Evolutionary conservation across 441 rosid species (phyloP).

Genomic region (Corymbia calophylla): DNA sequence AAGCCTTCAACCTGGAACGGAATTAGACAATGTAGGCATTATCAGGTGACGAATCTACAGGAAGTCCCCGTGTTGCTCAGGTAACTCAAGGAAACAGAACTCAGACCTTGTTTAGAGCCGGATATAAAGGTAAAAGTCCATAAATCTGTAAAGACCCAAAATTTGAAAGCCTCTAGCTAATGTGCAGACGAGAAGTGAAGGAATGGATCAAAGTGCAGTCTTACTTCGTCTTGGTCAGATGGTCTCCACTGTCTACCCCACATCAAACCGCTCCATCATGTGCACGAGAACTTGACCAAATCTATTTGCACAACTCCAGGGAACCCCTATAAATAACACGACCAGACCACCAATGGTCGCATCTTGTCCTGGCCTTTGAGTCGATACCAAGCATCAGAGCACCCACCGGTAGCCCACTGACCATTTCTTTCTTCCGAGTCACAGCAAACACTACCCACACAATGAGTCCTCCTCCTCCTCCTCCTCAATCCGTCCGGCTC

Average conservation of each 20-base stretch:
- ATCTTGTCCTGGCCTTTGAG: background rate
- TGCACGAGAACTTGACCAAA: background rate
- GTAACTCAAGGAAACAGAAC: background rate
- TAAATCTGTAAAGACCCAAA: background rate
- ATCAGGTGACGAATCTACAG: background rate
- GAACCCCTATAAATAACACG: background rate
- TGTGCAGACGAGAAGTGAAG: background rate
- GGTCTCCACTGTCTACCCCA: background rate
- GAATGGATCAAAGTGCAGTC: background rate
- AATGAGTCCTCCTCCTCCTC: background rate
- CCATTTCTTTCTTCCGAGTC: background rate
- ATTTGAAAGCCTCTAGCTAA: background rate
- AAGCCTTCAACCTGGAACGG: background rate
- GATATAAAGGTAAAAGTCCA: background rate
- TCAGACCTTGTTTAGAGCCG: background rate
- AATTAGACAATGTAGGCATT: background rate
- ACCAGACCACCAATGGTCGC: background rate
- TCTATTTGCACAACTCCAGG: background rate
- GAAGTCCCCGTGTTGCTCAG: background rate
- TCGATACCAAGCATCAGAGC: background rate
- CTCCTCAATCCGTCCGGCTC: constrained; percentile 14
- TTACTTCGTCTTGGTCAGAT: background rate
- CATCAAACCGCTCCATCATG: background rate
- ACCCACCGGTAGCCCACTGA: background rate
- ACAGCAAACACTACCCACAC: background rate